Base-by-base conservation (phyloP, 495 filamentous ascomycete species). In the Achaetomiella virescens region DNA sequence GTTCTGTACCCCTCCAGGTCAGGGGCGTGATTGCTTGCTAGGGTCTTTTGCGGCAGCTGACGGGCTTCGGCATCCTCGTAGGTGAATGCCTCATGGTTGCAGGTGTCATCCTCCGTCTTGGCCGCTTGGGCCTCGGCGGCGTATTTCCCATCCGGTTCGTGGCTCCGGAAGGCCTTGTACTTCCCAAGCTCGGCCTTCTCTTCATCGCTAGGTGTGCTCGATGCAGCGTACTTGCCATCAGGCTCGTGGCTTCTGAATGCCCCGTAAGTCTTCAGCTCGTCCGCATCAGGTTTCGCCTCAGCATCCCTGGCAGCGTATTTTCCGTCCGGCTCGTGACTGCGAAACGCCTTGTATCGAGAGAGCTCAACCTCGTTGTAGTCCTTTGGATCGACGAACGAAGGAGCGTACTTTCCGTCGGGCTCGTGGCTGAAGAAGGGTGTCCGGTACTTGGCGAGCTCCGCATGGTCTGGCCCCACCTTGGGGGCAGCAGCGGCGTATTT, bases 371-470 rank as follows among this genome's bases (percentile, higher is more conserved):
- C 27, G 6, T 9, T 31, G 27, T 40, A 54, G 5, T n/a, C 24
- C 24, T 45, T 25, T 11, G 55, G 48, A 42, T 59, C 50, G 10
- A 33, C 29, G 9, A 48, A 31, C 45, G 65, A 54, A 1, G 61
- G 40, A 2, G 63, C 61, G 40, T 72, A 64, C 42, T 62, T 66
- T 29, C 61, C 62, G 31, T 63, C 56, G 14, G 66, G 65, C 54
- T 74, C 72, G 50, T 68, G 55, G 29, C 64, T 66, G 12, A 58
- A 60, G 35, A 66, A 70, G 3, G 70, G 60, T 0, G 54, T 12
- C 18, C 47, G 24, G 31, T 67, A 61, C 29, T 42, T 43, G 15
- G 20, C 52, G 0, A 63, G 48, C 36, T 66, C 61, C 0, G 21
- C 44, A 8, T n/a, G n/a, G n/a, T n/a, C n/a, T n/a, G 31, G 33